phyloP scores from a whole-genome alignment of 2,329 filamentous ascomycete species.

The Xylariaceae sp. region DNA sequence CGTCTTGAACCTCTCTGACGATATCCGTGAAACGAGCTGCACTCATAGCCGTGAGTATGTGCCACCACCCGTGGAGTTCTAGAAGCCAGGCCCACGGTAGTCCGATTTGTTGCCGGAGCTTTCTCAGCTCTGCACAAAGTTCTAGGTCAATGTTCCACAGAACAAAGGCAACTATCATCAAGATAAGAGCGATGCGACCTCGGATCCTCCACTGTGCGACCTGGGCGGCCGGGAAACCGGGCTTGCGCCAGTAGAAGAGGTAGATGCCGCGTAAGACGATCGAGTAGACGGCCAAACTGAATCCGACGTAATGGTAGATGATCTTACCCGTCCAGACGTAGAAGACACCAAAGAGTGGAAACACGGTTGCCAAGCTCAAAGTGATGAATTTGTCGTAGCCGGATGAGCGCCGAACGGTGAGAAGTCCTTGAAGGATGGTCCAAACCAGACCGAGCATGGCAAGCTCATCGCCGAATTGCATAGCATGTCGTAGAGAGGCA shows the following conservation, averaged over 20 bases:
- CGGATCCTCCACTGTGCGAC: conserved; percentile 26
- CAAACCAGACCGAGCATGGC: conserved; percentile 55
- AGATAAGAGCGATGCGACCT: conserved; percentile 29
- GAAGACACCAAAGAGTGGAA: conserved; percentile 41
- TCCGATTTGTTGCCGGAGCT: conserved; percentile 43
- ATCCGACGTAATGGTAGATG: conserved; percentile 42
- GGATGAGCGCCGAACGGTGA: conserved; percentile 43
- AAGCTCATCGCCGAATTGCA: conserved; percentile 54
- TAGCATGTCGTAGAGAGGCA: conserved; percentile 41
- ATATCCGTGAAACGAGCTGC: conserved; percentile 43
- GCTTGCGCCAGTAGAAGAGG: conserved; percentile 33
- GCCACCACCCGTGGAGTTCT: conserved; percentile 65
- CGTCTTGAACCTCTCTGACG: conserved; percentile 27
- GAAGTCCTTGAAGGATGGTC: conserved; percentile 49
- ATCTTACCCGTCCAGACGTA: conserved; percentile 43
- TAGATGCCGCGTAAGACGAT: conserved; percentile 35
- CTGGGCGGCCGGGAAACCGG: conserved; percentile 29
- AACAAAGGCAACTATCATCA: conserved; percentile 45
- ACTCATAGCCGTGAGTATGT: conserved; percentile 56
- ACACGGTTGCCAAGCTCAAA: conserved; percentile 38
- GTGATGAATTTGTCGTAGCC: conserved; percentile 32
- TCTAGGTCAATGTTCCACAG: conserved; percentile 59
- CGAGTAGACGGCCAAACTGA: conserved; percentile 33
- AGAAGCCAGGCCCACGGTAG: conserved; percentile 55
- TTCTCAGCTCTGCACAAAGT: conserved; percentile 47